Percentiles rank a stretch among this genome's conserved stretches.
Conservation (phyloP, 2,329 filamentous ascomycete species). For the Pseudogymnoascus sp. region DNA sequence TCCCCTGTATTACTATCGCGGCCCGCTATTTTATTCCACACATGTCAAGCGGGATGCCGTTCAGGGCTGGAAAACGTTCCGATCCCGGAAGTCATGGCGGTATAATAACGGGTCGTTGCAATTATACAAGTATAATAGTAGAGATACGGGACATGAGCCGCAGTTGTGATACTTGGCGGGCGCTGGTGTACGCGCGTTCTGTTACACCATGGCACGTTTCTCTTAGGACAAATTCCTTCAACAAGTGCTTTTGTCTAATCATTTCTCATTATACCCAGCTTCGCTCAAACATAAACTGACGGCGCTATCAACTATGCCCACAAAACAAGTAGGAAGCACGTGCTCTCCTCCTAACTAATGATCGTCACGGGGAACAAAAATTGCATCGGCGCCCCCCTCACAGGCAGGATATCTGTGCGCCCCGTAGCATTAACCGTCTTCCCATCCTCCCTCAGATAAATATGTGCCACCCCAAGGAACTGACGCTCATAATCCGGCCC, state of each 20-base stretch:
- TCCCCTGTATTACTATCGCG: not conserved
- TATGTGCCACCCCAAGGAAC: conserved; percentile 23
- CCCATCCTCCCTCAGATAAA: conserved; percentile 15
- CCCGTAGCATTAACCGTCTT: not conserved
- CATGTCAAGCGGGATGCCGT: not conserved
- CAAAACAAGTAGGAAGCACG: not conserved
- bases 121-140: not conserved
- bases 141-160: not conserved
- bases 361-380: conserved; percentile 3
- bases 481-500: conserved; percentile 17
- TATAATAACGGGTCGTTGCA: not conserved
- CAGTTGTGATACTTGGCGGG: not conserved
- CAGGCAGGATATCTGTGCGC: not conserved
- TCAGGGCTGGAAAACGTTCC: not conserved
- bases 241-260: conserved; percentile 1
- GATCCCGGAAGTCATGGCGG: not conserved
- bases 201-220: not conserved
- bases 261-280: not conserved
- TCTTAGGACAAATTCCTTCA: not conserved
- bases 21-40: not conserved
- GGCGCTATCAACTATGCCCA: not conserved
- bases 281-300: not conserved
- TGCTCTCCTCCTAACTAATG: not conserved
- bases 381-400: not conserved
- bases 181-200: not conserved